Base-by-base conservation (phyloP, 805 yeast species). In the Candida vaughaniae region DNA sequence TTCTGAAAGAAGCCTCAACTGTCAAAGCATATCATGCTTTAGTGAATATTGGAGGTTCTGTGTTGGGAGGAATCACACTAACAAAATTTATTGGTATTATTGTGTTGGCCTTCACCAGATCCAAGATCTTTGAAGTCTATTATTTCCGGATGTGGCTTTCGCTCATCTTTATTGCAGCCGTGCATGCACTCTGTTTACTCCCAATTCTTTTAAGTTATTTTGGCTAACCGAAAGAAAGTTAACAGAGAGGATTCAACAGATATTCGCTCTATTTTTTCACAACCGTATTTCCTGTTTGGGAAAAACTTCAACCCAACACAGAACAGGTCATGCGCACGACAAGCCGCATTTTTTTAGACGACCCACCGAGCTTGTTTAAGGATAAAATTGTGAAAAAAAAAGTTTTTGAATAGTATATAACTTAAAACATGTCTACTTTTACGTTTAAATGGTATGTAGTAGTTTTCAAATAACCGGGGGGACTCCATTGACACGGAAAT, bases 91-190 rank as follows among this genome's bases (percentile, higher is more conserved):
- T 93, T 48, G 99, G 99, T 1, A 88, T 91, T 1, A 60, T 73
- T 17, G 95, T 91, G 8, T 65, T 91, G 25, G 95, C 95, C 4
- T 89, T 90, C 57, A 87, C 98, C 0, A 68, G 77, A 45, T 86
- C 96, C 14, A 80, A 84, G 57, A 90, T 91, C 20, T 93, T 91
- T 59, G 95, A 88, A 48, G 77, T 91, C 1, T 91, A 87, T 60
- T 91, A 93, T 58, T 91, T 91, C 70, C 67, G 95, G 43, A 90
- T 91, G 96, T 91, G 98, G 98, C 62, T 85, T 9, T 69, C 89
- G 1, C 68, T 91, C 42, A 82, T 91, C 6, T 43, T 84, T 1
- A 66, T 85, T 38, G 96, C 95, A 1, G 78, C 90, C 0, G 46
- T 84, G 1, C 97, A 91, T 56, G 77, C 93, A 3, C 68, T 91